Conservation (phyloP, 2,329 filamentous ascomycete species). For the Mycosphaerelloides madeirae region DNA sequence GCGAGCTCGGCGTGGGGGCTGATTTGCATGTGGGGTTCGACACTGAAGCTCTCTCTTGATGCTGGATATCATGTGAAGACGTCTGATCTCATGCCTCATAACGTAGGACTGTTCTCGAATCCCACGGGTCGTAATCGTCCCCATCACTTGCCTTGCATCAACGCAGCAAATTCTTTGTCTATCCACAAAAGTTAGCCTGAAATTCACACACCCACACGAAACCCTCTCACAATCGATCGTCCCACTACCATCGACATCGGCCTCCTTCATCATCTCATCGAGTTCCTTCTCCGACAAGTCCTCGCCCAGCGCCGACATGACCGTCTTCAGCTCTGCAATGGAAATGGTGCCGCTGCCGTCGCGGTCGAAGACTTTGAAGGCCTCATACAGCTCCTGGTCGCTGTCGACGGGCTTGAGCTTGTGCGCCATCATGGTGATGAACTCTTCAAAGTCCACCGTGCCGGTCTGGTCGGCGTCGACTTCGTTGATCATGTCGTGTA, state of each 20-base stretch:
- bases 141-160: no score
- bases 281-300: conserved; percentile 61
- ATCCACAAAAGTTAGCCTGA: no score
- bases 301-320: conserved; percentile 62
- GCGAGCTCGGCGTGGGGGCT: no score
- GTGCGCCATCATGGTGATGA: conserved; percentile 62
- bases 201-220: no score
- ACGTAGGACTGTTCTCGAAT: no score
- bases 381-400: conserved; percentile 60
- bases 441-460: conserved; percentile 62
- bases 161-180: no score
- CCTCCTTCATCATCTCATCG: conserved; percentile 62
- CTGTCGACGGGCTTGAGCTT: conserved; percentile 59
- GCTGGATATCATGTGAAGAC: no score
- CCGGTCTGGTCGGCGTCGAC: conserved; percentile 62
- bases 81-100: no score
- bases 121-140: no score
- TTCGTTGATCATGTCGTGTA: conserved; percentile 64
- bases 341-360: conserved; percentile 63
- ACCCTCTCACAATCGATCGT: conserved; percentile 54
- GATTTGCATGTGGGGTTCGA: no score
- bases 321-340: conserved; percentile 56
- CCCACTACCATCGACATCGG: conserved; percentile 60
- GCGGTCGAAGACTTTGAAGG: conserved; percentile 63
- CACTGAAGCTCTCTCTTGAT: no score